Base-by-base conservation (phyloP, 1,284 basidiomycete genomes). In the Cutaneotrichosporon dermatis region DNA sequence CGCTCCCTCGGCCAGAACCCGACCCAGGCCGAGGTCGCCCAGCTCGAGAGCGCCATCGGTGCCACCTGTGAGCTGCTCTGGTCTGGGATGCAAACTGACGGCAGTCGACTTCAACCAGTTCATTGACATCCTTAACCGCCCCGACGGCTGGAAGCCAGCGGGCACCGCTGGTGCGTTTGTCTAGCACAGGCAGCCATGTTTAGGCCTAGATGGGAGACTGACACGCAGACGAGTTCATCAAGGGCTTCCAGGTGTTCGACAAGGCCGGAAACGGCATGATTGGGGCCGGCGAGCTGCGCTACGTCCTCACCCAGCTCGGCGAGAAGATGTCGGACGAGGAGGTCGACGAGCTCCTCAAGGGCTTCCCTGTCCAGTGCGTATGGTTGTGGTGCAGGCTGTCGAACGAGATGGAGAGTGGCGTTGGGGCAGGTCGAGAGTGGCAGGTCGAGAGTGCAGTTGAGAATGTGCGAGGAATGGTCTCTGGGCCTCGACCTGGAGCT, bases 241-340 rank as follows among this genome's bases (percentile, higher is more conserved):
- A 95, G 58, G 96, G 94, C 8, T 99, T 99, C 85, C 94, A 98
- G 74, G 95, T 99, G 15, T 99, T 99, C 68, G 95, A 98, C 80
- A 97, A 97, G 80, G 93, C 96, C 65, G 92, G 92, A 46, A 96
- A 96, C 70, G 95, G 95, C 0, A 92, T 89, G 80, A 98, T 98
- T 71, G 92, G 92, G 55, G 92, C 89, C 34, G 93, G 93, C 54
- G 84, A 86, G 79, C 83, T 98, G 65, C 85, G 92, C 78, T 98
- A 98, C 77, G 92, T 97, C 44, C 84, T 98, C 46, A 98, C 94
- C 12, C 91, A 92, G 73, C 84, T 98, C 4, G 94, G 94, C 13
- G 94, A 98, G 83, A 96, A 98, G 83, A 92, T 99, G 88, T 82
- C 87, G 16, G 93, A 98, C 74, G 92, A 95, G 66, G 95, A 99